Base-by-base conservation (phyloP, 371 early-diverging fungal species). In the Apophysomyces ossiformis region DNA sequence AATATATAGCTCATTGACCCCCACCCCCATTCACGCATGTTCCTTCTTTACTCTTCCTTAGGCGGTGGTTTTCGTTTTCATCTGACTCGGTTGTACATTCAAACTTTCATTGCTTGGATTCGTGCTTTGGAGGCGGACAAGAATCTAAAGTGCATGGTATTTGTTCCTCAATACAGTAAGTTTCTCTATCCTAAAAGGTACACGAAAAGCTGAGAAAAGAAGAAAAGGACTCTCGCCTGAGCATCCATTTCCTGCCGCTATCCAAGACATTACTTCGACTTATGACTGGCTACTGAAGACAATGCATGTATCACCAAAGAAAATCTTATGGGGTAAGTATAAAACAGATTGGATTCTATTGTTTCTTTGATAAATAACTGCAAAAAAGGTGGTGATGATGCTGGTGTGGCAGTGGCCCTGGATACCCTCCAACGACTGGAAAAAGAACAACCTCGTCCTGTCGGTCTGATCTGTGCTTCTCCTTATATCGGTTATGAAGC, bases 401-500 rank as follows among this genome's bases (percentile, higher is more conserved):
- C 71, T 2, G 81, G 81, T 56, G 78, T 65, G 7, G 77, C 76
- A 11, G 58, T 78, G 59, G 71, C 67, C 3, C 39, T 81, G 8
- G 81, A 81, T 21, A 61, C 78, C 26, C 67, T 81, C 18, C 38
- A 67, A 68, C n/a, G 39, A 26, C 32, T 26, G 32, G 32, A 2
- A 47, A 9, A 45, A 37, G 37, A 54, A 59, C 37, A 58, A 13
- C 59, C 63, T n/a, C 66, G 63, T 11, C 77, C 77, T 37, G 72
- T 63, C 21, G 76, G 68, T 15, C 54, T 78, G 57, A 70, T 82
- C 37, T 72, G 72, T 63, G 74, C 72, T 9, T 82, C 79, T 0
- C 83, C 83, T 8, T 82, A 82, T 44, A 79, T 72, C 0, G 83
- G 83, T 12, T 35, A 74, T 12, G 83, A 82, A 62, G 76, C 76